Conservation (phyloP, 805 yeast species). For the Metschnikowia koreensis region DNA sequence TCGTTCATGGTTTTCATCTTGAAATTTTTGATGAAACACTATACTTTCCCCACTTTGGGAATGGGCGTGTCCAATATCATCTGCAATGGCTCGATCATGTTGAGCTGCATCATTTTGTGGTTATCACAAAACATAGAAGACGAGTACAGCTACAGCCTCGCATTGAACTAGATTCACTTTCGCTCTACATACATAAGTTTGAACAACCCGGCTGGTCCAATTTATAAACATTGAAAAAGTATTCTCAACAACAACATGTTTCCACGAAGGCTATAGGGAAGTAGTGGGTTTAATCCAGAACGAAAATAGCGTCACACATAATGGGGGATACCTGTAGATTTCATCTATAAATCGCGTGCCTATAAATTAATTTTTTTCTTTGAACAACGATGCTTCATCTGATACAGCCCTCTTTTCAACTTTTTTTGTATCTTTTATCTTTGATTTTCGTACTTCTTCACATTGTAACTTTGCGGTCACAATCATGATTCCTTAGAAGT, state of each 20-base stretch:
- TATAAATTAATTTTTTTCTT: not conserved
- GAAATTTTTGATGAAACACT: slow-evolving; percentile 77
- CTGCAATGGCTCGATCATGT: slow-evolving; percentile 74
- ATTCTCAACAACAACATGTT: not conserved
- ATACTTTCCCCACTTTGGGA: slow-evolving; percentile 81
- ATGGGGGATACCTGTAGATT: slow-evolving; percentile 1
- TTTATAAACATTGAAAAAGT: too few relatives aligned
- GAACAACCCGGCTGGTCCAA: slow-evolving; percentile 2
- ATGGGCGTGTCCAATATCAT: slow-evolving; percentile 92
- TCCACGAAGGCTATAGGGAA: not conserved
- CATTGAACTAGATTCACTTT: slow-evolving; percentile 44
- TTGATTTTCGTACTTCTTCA: too few relatives aligned
- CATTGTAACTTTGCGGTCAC: not conserved
- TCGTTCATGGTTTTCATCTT: slow-evolving; percentile 83
- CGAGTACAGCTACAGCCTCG: slow-evolving; percentile 89
- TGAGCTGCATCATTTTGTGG: slow-evolving; percentile 90
- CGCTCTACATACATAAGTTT: not conserved
- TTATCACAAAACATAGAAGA: slow-evolving; percentile 93
- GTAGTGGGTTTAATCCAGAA: not conserved
- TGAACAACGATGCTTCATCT: not conserved
- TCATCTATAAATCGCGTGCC: slow-evolving; percentile 7
- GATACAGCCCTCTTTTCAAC: not conserved
- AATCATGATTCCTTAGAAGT: not conserved
- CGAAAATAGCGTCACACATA: not conserved
- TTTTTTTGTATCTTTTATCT: not conserved